Evolutionary conservation across 1,284 basidiomycete genomes (phyloP), one percentile per base, ranked within the genome.

Genomic region (Cutaneotrichosporon dermatis): DNA sequence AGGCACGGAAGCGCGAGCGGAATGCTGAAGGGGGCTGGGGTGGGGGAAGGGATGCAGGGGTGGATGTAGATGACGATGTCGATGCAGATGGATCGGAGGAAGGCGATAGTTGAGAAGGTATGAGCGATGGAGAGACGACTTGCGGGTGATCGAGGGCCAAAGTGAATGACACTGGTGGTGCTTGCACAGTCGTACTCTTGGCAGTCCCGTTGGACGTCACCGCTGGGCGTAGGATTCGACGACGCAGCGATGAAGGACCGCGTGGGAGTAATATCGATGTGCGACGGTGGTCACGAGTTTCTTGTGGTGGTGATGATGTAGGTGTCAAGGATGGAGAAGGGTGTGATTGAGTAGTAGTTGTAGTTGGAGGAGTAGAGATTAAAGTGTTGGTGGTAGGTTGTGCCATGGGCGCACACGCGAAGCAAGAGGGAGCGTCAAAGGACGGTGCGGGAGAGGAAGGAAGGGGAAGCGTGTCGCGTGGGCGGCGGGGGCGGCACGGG

Each of bases 161-260:
- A 50, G 48, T 50, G 48, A 49, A 35, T 49, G 46, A 49, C 33
- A 49, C 34, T 49, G 46, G 46, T 13, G 12, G 33, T 33, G 46
- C 4, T 7, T 25, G 12, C 10, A 12, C 33, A 36, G 33, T 34
- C 34, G 34, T 49, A 13, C 13, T 33, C 11, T 33, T 49, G 46
- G 25, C 34, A 33, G 10, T 49, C 25, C 46, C 46, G 46, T 25
- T 33, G 10, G 12, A 11, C 34, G 46, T 12, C 46, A 36, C 46
- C 9, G 34, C 10, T 36, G 49, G 49, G 8, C 49, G 49, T 16
- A 50, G 37, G 4, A 51, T 41, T 51, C 50, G 50, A 4, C 37
- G 37, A 15, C 50, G 46, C 34, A 49, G 34, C 11, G 46, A 49
- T 13, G 10, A 33, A 13, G 39, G 39, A 40, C 33, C 34, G 12